Evolutionary conservation across 129 eudicot genomes (phyloP).

Genomic region (Tagetes patula): DNA sequence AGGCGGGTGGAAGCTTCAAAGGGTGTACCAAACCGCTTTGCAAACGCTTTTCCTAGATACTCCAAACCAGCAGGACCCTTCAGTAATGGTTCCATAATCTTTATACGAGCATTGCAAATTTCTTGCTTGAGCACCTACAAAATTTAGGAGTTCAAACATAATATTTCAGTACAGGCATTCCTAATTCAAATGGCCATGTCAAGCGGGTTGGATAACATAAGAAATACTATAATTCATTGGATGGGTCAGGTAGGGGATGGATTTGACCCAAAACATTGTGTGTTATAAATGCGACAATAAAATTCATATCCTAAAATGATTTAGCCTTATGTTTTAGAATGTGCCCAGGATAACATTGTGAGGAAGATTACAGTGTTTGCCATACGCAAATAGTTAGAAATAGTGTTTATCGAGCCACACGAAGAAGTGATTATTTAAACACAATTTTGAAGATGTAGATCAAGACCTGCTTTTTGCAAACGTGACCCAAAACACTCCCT

Average conservation of each 20-base stretch:
- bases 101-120: slow-evolving; percentile 78
- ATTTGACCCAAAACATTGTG: neutral
- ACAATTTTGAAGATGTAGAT: neutral
- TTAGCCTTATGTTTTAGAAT: neutral
- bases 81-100: slow-evolving; percentile 74
- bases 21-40: slow-evolving; percentile 71
- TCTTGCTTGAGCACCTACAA: slow-evolving; percentile 78
- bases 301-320: neutral
- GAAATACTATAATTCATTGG: neutral
- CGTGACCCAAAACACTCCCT: neutral
- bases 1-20: slow-evolving; percentile 52
- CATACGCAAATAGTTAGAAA: neutral
- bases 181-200: neutral
- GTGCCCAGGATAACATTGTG: neutral
- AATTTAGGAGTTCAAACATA: neutral
- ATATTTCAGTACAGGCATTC: neutral
- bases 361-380: neutral
- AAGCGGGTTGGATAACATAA: neutral
- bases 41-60: slow-evolving; percentile 70
- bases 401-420: neutral
- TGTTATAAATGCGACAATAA: neutral
- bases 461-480: neutral
- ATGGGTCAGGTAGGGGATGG: neutral
- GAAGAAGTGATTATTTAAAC: neutral
- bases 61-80: slow-evolving; percentile 90